A percentile compares a stretch with the other conserved stretches of the same genome.
These are phyloP conservation scores for Wickerhamiella alocasiicola DNA, from an alignment of 805 yeast species.

Conservation along the genomic window DNA sequence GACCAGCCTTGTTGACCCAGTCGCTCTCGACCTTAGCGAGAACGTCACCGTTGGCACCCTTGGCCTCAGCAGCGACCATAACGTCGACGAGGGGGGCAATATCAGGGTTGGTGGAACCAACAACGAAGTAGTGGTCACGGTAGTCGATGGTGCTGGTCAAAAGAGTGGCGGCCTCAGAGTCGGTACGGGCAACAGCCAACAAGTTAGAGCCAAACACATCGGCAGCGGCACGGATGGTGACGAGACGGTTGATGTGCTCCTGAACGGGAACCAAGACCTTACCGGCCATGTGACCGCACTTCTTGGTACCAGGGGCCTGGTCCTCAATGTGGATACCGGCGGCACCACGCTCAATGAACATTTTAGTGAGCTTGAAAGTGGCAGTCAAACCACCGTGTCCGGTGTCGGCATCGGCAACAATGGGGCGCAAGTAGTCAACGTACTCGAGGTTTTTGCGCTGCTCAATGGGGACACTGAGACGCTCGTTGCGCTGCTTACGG, in stretches of 20 bases:
- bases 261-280: constrained; percentile 94
- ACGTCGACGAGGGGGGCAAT: constrained; percentile 60
- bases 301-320: constrained; percentile 97
- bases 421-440: constrained; percentile 85
- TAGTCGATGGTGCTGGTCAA: constrained; percentile 86
- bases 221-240: constrained; percentile 89
- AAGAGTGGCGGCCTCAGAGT: constrained; percentile 94
- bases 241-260: constrained; percentile 89
- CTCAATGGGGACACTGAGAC: constrained; percentile 44
- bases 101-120: constrained; percentile 82
- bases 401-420: constrained; percentile 95
- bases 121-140: constrained; percentile 86
- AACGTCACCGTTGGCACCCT: constrained; percentile 59
- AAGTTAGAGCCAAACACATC: constrained; percentile 84
- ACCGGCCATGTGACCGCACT: constrained; percentile 99
- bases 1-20: constrained; percentile 73
- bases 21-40: constrained; percentile 64
- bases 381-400: constrained; percentile 99
- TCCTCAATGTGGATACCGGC: constrained; percentile 98
- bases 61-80: constrained; percentile 67
- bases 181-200: constrained; percentile 86
- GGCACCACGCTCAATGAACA: constrained; percentile 96
- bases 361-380: constrained; percentile 83
- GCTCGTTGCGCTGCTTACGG: constrained; percentile 85
- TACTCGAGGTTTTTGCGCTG: constrained; percentile 61